Evolutionary conservation across 1,139 yeast genomes (phyloP).

Genomic region (Yarrowia galli): DNA sequence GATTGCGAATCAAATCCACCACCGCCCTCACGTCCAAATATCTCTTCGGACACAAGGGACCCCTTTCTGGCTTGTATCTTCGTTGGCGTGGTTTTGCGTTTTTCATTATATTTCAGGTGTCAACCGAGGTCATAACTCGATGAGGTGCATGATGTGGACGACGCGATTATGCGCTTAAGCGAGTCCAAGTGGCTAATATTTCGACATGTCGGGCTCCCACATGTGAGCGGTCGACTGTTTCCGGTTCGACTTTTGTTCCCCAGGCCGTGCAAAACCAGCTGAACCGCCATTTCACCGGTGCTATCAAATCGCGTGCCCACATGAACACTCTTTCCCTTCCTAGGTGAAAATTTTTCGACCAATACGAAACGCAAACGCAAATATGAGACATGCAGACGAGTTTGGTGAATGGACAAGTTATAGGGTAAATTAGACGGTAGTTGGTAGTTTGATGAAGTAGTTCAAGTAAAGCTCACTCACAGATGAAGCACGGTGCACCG

Average conservation of each 20-base stretch:
- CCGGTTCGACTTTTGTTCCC: no score
- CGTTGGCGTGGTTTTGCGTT: slow-evolving; percentile 1
- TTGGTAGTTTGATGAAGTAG: no score
- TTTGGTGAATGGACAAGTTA: no score
- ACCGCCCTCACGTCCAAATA: background rate
- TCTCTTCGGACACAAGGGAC: slow-evolving; percentile 28
- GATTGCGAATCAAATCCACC: background rate
- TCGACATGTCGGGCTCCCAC: background rate
- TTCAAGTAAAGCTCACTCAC: no score
- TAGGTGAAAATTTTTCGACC: slow-evolving; percentile 32
- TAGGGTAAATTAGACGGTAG: no score
- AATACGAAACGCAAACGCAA: slow-evolving; percentile 38
- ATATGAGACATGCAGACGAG: slow-evolving; percentile 37
- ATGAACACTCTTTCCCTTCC: slow-evolving; percentile 27
- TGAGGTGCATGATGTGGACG: slow-evolving; percentile 37
- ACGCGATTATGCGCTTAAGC: slow-evolving; percentile 37
- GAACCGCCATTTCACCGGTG: background rate
- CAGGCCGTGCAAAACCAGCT: no score
- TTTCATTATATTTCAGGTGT: slow-evolving; percentile 32
- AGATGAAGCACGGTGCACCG: no score
- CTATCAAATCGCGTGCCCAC: slow-evolving; percentile 36
- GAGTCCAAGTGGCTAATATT: slow-evolving; percentile 11
- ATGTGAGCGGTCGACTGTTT: background rate
- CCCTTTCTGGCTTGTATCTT: slow-evolving; percentile 16
- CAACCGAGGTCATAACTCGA: slow-evolving; percentile 38